A percentile compares a stretch with the other conserved stretches of the same genome.
Evolutionary conservation across 768 basidiomycete genomes (phyloP).

Genomic region (Pholiota molesta): DNA sequence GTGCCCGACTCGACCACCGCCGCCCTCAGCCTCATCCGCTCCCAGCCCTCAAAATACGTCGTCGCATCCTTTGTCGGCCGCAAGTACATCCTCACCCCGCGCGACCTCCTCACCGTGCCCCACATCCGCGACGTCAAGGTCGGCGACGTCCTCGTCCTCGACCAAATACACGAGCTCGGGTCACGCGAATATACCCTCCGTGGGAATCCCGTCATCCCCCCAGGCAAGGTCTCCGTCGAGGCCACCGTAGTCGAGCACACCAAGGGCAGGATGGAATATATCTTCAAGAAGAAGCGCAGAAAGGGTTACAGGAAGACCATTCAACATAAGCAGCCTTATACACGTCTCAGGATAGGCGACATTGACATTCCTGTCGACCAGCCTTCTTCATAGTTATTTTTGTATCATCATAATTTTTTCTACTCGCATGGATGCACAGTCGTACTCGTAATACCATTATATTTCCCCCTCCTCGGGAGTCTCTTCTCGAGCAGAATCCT

Average conservation of each 20-base stretch:
- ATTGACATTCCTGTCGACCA: conserved; percentile 52
- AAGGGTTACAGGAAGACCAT: conserved; percentile 97
- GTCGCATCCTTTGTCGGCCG: conserved; percentile 85
- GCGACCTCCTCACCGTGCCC: conserved; percentile 93
- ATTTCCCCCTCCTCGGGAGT: conserved; percentile 92
- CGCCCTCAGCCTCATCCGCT: conserved; percentile 82
- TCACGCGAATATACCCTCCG: conserved; percentile 94
- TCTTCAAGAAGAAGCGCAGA: conserved; percentile 97
- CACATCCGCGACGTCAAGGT: conserved; percentile 84
- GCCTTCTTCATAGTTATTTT: conserved; percentile 27
- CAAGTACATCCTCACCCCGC: conserved; percentile 87
- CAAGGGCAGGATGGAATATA: conserved; percentile 88
- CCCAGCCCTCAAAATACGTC: conserved; percentile 92
- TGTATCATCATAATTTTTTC: conserved; percentile 11
- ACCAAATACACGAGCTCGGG: conserved; percentile 91
- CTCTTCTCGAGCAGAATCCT: conserved; percentile 57
- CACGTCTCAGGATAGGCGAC: conserved; percentile 88
- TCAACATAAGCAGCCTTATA: conserved; percentile 92
- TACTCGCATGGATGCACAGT: conserved; percentile 6
- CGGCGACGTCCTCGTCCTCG: conserved; percentile 82
- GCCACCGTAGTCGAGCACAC: conserved; percentile 98
- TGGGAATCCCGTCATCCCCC: conserved; percentile 71
- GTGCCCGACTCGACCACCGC: conserved; percentile 45
- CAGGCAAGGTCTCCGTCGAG: conserved; percentile 68
- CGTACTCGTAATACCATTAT: conserved; percentile 30